Base-by-base conservation (phyloP, 208 protist species). In the Zelonia costaricensis region DNA sequence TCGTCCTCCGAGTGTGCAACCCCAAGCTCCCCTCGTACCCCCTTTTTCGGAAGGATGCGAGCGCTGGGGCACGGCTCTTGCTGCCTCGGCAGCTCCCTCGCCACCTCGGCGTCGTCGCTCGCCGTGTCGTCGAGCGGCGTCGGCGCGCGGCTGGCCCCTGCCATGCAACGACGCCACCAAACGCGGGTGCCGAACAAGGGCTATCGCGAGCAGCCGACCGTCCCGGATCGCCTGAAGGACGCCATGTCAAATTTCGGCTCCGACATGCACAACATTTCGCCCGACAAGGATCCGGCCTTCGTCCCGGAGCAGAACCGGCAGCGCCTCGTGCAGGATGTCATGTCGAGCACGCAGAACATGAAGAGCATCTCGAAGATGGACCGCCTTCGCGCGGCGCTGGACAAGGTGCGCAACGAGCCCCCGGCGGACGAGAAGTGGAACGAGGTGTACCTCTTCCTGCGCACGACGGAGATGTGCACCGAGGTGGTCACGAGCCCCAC, bases 381-480 rank as follows among this genome's bases (percentile, higher is more conserved):
- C 65, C 78, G 91, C 25, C 62, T 96, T 25, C 80, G 87, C 27
- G 69, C 59, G 10, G 68, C 83, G 22, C 76, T 96, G 4, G 85
- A 93, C 52, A 47, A 63, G 39, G 83, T 90, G 42, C 79, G 82
- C 53, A 84, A 89, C 55, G 73, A 78, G 25, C 63, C 63, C 4
- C 55, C 76, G 16, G 75, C 62, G 22, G 42, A 84, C 58, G 78
- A 78, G 27, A 74, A 58, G 40, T 96, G 91, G 91, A 72, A 78
- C 38, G 87, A 93, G 55, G 83, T 92, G 28, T 94, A 94, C 59
- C 65, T 93, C 31, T 94, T 94, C 67, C 69, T 94, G 54, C 91
- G 91, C 57, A 96, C 87, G 15, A 91, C 86, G 27, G 86, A 96
- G 72, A 84, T 94, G 80, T 90, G 84, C 69, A 76, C 67, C 9